These are phyloP conservation scores for Boletus patriciae DNA, from an alignment of 768 basidiomycete species.

Conservation along the genomic window DNA sequence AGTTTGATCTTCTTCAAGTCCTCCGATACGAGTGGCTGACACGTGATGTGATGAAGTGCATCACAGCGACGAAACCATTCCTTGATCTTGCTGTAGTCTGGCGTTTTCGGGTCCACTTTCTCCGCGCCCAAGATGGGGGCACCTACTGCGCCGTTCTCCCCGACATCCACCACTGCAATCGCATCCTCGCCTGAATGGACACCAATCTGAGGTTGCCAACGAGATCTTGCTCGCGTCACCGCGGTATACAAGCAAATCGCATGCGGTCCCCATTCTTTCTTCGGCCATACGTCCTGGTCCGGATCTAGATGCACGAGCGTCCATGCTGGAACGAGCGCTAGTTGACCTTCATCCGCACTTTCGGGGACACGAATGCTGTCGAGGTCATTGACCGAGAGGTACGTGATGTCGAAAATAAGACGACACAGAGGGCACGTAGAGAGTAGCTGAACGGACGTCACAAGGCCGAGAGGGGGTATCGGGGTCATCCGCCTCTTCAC, in stretches of 20 bases:
- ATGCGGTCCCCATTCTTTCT: neutral
- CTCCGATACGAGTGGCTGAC: neutral
- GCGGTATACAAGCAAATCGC: neutral
- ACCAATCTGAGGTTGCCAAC: constrained; percentile 5
- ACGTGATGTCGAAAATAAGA: neutral
- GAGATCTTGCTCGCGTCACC: neutral
- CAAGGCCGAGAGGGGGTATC: neutral
- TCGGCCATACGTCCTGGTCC: neutral
- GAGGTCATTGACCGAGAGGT: neutral
- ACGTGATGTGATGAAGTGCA: neutral
- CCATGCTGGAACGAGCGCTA: neutral
- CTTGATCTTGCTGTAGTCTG: neutral
- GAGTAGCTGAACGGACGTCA: neutral
- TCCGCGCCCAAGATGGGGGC: neutral
- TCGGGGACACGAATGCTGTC: neutral
- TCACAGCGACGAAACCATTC: no score
- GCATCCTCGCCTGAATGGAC: neutral
- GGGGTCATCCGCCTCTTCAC: neutral
- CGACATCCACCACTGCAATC: neutral
- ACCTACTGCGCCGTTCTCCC: neutral
- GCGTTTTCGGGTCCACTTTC: neutral
- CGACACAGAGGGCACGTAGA: neutral
- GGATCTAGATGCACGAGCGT: constrained; percentile 3
- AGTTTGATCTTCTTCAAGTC: neutral
- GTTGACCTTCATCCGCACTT: neutral